phyloP scores from a whole-genome alignment of 73 alveolate genomes.

The Stentor coeruleus region DNA sequence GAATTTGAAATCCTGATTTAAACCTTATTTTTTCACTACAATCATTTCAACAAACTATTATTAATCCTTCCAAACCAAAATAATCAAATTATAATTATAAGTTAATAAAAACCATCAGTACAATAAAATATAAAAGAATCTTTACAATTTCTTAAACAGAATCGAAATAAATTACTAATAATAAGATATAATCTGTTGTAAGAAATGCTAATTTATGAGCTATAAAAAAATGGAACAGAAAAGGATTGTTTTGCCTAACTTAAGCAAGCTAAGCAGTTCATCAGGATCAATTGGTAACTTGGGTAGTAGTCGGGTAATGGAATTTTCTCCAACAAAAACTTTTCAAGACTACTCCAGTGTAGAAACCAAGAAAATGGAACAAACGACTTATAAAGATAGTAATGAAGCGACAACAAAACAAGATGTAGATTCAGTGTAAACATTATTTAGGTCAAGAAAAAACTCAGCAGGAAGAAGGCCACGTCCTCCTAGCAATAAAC shows the following conservation, averaged over 20 bases:
- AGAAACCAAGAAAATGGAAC: constrained; percentile 22
- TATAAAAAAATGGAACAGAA: constrained; percentile 8
- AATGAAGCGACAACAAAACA: not conserved
- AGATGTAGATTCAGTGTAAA: not conserved
- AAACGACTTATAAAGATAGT: not conserved
- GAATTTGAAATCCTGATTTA: not conserved
- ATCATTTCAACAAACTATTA: too few species aligned
- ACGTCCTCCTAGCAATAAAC: constrained; percentile 4
- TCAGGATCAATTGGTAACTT: not conserved
- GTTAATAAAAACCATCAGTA: not conserved
- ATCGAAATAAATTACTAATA: not conserved
- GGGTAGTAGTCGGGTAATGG: constrained; percentile 5
- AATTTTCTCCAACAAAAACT: constrained; percentile 6
- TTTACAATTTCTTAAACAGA: not conserved
- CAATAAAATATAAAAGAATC: not conserved
- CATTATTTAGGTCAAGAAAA: not conserved
- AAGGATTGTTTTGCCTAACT: not conserved
- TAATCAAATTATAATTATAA: too few species aligned
- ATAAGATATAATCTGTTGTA: not conserved
- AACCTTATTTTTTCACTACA: not conserved
- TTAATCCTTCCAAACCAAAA: too few species aligned
- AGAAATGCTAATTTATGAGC: not conserved
- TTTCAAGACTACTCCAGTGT: constrained; percentile 18
- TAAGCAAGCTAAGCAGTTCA: constrained; percentile 1
- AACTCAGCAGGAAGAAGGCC: not conserved